Evolutionary conservation across 176 grass and related monocot genomes (phyloP), one percentile per base, ranked within the genome.

Genomic region (Cenchrus americanus): DNA sequence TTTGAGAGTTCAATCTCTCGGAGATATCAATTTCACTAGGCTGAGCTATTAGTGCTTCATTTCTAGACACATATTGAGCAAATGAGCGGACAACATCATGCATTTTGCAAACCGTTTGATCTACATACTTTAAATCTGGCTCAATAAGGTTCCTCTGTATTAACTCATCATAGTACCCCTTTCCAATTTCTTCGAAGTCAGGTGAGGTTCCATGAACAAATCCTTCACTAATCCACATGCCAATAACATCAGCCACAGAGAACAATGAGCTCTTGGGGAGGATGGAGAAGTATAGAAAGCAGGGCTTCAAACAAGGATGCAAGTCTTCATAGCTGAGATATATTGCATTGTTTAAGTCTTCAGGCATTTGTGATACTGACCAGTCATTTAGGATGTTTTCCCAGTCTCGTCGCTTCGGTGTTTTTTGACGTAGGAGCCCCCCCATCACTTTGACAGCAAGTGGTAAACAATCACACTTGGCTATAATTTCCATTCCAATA

Each of bases 381-480:
- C 86, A 59, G 47, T 86, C 52, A 9, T 57, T 2, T 1, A 81
- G 1, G 9, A 91, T 10, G 6, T 67, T 76, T 23, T 86, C 3
- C 88, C 92, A 91, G 0, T 75, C 73, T 7, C 0, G 0, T 12
- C 0, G 15, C 0, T 0, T 21, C 27, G 0, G 75, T 0, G 18
- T 6, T 37, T 26, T 94, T 2, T 43, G 40, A 9, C 79, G 5
- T 1, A 91, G 48, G 0, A 94, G 61, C 1, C 92, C 92, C 6
- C 88, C 77, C 14, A 91, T 62, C 21, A 83, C 67, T 58, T 80
- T 88, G 11, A 94, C 2, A 12, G 83, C 88, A 46, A 89, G 83
- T 0, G 86, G 89, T 10, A 91, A 54, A 69, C 87, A 49, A 19
- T n/a, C 89, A 76, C 92, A 91, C 71, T 70, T 91, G 6, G 1